A percentile compares a stretch with the other conserved stretches of the same genome.
phyloP scores from a whole-genome alignment of 2,329 filamentous ascomycete species.

The Colletotrichum sp. region DNA sequence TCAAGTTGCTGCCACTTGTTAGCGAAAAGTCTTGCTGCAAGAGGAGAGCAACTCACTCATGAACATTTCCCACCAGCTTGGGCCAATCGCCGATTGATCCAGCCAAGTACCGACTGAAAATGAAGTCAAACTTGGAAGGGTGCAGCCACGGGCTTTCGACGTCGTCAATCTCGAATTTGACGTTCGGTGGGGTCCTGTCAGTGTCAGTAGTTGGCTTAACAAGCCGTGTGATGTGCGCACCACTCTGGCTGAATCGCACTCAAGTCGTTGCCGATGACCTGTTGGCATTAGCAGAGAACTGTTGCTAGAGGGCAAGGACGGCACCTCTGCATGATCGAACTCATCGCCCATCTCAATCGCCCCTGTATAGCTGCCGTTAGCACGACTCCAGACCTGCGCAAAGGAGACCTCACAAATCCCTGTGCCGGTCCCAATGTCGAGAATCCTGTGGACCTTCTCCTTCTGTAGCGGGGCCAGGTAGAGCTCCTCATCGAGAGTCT shows the following conservation, averaged over 20 bases:
- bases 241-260: constrained; percentile 5
- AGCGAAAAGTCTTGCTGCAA: background rate
- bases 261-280: constrained; percentile 14
- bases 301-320: background rate
- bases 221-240: background rate
- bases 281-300: no score
- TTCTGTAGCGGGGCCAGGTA: constrained; percentile 5
- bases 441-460: constrained; percentile 38
- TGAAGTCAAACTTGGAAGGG: constrained; percentile 35
- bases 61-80: background rate
- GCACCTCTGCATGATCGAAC: background rate
- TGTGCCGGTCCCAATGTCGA: constrained; percentile 66
- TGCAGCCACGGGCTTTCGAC: constrained; percentile 55
- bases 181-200: constrained; percentile 61
- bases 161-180: constrained; percentile 70
- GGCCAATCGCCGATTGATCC: background rate
- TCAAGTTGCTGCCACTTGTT: constrained; percentile 29
- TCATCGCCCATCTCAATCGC: background rate
- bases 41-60: background rate
- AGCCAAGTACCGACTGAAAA: constrained; percentile 28
- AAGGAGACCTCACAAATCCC: constrained; percentile 54
- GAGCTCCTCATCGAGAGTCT: background rate
- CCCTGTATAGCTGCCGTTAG: background rate
- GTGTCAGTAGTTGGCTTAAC: background rate
- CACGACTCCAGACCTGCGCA: background rate